Evolutionary conservation across 805 yeast genomes (phyloP), one percentile per base, ranked within the genome.

Genomic region (Candida suzukii): DNA sequence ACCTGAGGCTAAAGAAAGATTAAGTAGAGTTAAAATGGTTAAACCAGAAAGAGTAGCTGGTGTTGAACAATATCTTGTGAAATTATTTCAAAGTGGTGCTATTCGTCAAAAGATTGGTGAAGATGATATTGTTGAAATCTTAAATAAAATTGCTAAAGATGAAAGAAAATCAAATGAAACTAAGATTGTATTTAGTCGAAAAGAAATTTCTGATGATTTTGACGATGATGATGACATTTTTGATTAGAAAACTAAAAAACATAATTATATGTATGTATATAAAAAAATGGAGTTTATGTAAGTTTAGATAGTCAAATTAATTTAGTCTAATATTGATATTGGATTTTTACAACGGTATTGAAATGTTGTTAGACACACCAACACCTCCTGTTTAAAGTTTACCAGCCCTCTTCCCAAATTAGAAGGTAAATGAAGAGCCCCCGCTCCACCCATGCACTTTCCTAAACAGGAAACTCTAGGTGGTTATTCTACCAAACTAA

Each of bases 31-130:
- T 17, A 68, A 88, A 24, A 74, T 93, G 57, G 99, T 91, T 35
- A 78, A 90, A 55, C 95, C 95, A 2, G 98, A 93, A 40, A 71
- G 97, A 42, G 98, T 95, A 1, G 73, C 75, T 39, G 85, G 88
- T 3, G 97, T 88, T 13, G 97, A 91, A 53, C 79, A 81, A 46
- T 78, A 91, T 52, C 65, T 91, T 35, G 64, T 83, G 22, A 77
- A 80, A 51, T 64, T 91, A 58, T 84, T 80, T 9, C 77, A 79
- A 45, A 72, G 83, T 49, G 97, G 97, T 2, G 87, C 83, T 45
- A 65, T 91, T 28, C 68, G 76, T 41, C 72, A 79, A 45, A 86
- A 87, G 57, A 68, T 91, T n/a, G 68, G 73, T 9, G 98, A 93
- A 58, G 71, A 74, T 27, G 96, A 88, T 48, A 74, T 91, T 40